These are phyloP conservation scores for Allium cepa DNA, from an alignment of 106 monocot genomes.

Conservation along the genomic window DNA sequence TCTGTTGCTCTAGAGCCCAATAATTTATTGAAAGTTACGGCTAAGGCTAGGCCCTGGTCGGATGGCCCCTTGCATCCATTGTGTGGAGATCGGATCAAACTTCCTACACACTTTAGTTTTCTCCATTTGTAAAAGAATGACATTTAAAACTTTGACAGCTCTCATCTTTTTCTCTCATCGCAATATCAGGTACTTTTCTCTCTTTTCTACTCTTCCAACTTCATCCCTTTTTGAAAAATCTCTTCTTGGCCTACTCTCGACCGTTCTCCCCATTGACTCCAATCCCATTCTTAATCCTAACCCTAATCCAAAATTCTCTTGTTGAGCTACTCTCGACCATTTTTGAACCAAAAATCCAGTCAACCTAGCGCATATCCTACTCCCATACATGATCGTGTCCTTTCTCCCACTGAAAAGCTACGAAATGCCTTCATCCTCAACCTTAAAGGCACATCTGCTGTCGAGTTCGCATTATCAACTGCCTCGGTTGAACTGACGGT, in stretches of 20 bases:
- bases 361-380: not conserved
- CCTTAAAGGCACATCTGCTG: constrained; percentile 33
- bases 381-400: constrained; percentile 12
- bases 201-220: not conserved
- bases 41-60: too few species aligned
- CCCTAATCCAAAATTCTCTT: not conserved
- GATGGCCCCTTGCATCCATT: too few species aligned
- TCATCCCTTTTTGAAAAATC: constrained; percentile 20
- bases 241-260: constrained; percentile 34
- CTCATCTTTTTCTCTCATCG: not conserved
- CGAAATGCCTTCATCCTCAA: constrained; percentile 77
- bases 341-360: not conserved
- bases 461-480: constrained; percentile 50
- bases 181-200: not conserved
- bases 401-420: constrained; percentile 59
- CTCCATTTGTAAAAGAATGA: not conserved
- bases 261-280: constrained; percentile 30
- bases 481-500: constrained; percentile 50
- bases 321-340: too few species aligned
- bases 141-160: not conserved
- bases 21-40: too few species aligned
- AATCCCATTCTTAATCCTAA: constrained; percentile 1
- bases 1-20: too few species aligned
- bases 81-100: too few species aligned
- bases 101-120: too few species aligned